Evolutionary conservation across 1,139 yeast species (phyloP).

Genomic region (Blastobotrys proliferans): DNA sequence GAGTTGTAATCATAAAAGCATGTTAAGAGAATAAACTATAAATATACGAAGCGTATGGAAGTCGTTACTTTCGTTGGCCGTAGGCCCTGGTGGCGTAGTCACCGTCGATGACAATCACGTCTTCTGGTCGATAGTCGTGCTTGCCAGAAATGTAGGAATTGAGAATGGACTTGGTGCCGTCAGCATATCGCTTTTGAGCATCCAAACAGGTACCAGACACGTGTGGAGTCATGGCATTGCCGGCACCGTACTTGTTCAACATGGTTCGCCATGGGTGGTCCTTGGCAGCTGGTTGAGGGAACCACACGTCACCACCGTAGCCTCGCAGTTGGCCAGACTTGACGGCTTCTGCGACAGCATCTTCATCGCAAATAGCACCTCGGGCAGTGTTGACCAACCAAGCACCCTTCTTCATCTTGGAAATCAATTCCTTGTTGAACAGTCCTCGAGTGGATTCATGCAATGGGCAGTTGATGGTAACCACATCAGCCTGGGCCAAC

Average conservation of each 20-base stretch:
- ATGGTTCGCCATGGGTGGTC: constrained; percentile 75
- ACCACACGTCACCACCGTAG: constrained; percentile 85
- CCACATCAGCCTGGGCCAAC: constrained; percentile 66
- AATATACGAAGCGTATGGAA: not conserved
- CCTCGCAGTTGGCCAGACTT: constrained; percentile 66
- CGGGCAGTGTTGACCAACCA: constrained; percentile 81
- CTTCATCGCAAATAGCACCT: constrained; percentile 71
- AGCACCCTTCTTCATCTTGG: constrained; percentile 74
- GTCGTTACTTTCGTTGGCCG: constrained; percentile 39
- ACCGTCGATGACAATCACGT: constrained; percentile 68
- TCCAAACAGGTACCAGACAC: constrained; percentile 76
- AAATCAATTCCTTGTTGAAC: constrained; percentile 60
- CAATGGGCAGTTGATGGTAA: constrained; percentile 74
- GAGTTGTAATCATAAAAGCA: not conserved
- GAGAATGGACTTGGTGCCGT: constrained; percentile 64
- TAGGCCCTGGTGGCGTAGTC: constrained; percentile 71
- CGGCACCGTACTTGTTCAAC: constrained; percentile 62
- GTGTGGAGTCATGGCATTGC: constrained; percentile 86
- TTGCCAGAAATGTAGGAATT: constrained; percentile 58
- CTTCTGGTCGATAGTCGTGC: constrained; percentile 66
- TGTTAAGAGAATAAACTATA: not conserved
- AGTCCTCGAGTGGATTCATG: constrained; percentile 67
- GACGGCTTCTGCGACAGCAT: constrained; percentile 74
- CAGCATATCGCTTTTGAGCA: constrained; percentile 72
- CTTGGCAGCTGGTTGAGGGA: constrained; percentile 73